Conservation (phyloP, 805 yeast genomes). For the Barnettozyma pratensis region DNA sequence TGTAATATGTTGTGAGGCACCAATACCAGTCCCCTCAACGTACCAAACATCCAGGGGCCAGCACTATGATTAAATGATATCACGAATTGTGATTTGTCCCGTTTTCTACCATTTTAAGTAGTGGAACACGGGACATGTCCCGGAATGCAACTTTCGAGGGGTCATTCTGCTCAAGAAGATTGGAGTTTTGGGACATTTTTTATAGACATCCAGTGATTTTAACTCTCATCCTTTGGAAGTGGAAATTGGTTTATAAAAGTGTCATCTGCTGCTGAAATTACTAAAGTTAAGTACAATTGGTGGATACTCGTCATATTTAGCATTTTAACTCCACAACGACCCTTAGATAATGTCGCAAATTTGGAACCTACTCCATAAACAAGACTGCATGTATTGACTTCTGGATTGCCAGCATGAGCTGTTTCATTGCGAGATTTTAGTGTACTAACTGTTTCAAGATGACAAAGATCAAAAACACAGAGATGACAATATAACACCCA, state of each 20-base stretch:
- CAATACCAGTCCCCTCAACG: too few relatives aligned
- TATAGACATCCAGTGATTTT: background rate
- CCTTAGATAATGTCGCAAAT: slow-evolving; percentile 1
- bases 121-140: background rate
- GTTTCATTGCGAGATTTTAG: background rate
- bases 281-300: too few relatives aligned
- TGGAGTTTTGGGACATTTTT: background rate
- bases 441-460: background rate
- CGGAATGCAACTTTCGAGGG: background rate
- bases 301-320: too few relatives aligned
- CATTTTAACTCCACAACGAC: background rate
- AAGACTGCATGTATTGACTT: background rate
- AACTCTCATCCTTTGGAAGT: background rate
- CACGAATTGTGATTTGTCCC: background rate
- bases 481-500: background rate
- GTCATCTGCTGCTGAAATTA: background rate
- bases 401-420: background rate
- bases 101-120: background rate
- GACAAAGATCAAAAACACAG: background rate
- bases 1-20: too few relatives aligned
- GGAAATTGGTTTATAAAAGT: background rate
- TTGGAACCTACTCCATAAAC: slow-evolving; percentile 4
- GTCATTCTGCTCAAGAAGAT: background rate
- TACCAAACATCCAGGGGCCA: too few relatives aligned
- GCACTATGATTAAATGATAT: background rate